These are phyloP conservation scores for Solanum microdontum DNA, from an alignment of 257 asterid species.

Conservation along the genomic window DNA sequence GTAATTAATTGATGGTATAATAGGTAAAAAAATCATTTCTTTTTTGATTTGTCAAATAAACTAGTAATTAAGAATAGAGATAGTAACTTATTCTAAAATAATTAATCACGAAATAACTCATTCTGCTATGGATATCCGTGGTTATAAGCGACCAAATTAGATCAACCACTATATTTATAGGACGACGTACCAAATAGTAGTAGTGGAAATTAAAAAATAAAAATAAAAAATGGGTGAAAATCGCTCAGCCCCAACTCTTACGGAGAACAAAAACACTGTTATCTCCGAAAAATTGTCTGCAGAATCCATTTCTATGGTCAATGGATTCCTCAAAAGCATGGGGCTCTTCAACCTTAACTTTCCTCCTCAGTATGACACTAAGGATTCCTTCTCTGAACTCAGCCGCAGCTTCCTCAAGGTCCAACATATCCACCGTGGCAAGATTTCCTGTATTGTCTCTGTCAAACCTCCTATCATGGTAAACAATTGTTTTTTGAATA, in stretches of 20 bases:
- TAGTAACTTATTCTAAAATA: not conserved
- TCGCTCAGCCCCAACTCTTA: not conserved
- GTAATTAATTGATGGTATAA: too few species aligned
- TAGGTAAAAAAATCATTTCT: too few species aligned
- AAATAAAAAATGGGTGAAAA: not conserved
- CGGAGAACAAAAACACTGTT: not conserved
- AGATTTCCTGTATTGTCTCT: slow-evolving; percentile 53
- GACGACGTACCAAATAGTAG: not conserved
- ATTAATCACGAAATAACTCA: not conserved
- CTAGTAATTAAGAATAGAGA: too few species aligned
- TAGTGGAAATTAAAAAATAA: not conserved
- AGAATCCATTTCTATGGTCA: not conserved
- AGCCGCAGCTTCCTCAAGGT: slow-evolving; percentile 49
- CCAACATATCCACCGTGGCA: slow-evolving; percentile 36
- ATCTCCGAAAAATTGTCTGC: slow-evolving; percentile 12
- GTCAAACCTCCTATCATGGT: slow-evolving; percentile 63
- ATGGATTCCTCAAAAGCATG: slow-evolving; percentile 4
- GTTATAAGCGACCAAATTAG: not conserved
- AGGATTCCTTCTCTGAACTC: slow-evolving; percentile 52
- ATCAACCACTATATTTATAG: too few species aligned
- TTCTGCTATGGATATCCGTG: too few species aligned
- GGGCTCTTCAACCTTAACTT: slow-evolving; percentile 18
- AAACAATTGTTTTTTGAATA: not conserved
- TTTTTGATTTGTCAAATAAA: too few species aligned
- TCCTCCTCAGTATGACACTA: slow-evolving; percentile 24